Base-by-base conservation (phyloP, 441 rosid genomes). In the Adansonia gregorii region DNA sequence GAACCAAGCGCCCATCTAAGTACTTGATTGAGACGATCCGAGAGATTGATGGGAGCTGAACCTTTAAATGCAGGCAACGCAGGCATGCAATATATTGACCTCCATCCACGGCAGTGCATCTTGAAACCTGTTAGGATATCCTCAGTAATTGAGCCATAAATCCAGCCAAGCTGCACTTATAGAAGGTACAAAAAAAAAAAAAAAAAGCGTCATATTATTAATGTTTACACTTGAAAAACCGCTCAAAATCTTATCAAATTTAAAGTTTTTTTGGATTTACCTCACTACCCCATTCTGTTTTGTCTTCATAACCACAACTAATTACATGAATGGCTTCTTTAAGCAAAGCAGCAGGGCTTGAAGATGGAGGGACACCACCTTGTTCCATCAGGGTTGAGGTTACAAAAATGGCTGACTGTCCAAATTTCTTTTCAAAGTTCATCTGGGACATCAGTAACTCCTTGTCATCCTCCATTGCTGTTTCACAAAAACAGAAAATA, bases 1-100 rank as follows among this genome's bases (percentile, higher is more conserved):
- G 98, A 95, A 9, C 99, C 99, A 46, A 92, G 97, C n/a, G 98
- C 99, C 99, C 99, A 94, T 10, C 98, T 88, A 76, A 95, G 91
- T 67, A 95, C 98, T 81, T 95, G 99, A 86, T 93, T 91, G 69
- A 95, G 88, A 80, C 98, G 85, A 86, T 95, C 99, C 59, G 96
- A 93, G 77, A 93, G 87, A 67, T 93, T 95, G 81, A 95, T 95
- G 58, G 98, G 98, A 76, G 98, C 94, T 79, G 98, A 95, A 79
- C 99, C 99, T 80, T 92, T 93, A 56, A 95, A 95, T 49, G 99
- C 97, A 43, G 99, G 80, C 70, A 82, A 80, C 83, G 82, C 81
- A 61, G 99, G 99, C 95, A 91, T 93, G 68, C 98, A 93, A 87
- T 93, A 95, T 35, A 95, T 91, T 7, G 99, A 92, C 80, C 99